phyloP scores from a whole-genome alignment of 352 stramenopile species.

The Peronospora farinosa region DNA sequence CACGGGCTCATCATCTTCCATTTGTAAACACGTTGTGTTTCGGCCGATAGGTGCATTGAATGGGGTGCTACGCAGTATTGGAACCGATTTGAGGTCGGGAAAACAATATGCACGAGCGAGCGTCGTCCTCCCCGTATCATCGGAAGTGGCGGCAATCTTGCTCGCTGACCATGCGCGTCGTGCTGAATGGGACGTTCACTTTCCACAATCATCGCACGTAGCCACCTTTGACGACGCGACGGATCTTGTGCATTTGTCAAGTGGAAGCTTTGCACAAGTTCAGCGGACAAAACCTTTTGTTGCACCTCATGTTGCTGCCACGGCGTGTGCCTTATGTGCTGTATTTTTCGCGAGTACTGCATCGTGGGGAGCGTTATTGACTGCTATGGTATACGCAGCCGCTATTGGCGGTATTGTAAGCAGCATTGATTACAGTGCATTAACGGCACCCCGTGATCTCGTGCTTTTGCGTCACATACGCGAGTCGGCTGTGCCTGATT shows the following conservation, averaged over 20 bases:
- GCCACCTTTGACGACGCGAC: conserved; percentile 72
- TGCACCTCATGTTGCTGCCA: conserved; percentile 42
- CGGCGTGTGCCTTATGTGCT: conserved; percentile 37
- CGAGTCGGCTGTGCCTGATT: conserved; percentile 46
- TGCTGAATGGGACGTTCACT: conserved; percentile 75
- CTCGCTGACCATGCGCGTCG: conserved; percentile 62
- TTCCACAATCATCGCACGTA: conserved; percentile 52
- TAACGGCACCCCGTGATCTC: conserved; percentile 53
- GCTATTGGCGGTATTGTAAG: conserved; percentile 42
- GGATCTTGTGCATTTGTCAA: conserved; percentile 62
- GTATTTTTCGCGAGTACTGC: conserved; percentile 31
- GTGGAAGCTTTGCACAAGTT: conserved; percentile 39
- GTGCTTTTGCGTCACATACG: conserved; percentile 72
- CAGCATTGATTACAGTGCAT: conserved; percentile 45
- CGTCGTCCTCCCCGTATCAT: conserved; percentile 55
- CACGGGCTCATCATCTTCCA: conserved; percentile 11
- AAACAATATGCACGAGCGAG: conserved; percentile 56
- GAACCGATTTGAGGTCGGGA: conserved; percentile 29
- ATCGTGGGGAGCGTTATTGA: conserved; percentile 43
- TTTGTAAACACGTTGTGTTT: conserved; percentile 44
- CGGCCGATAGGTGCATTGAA: conserved; percentile 45
- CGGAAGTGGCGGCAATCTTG: conserved; percentile 56
- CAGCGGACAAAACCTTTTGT: conserved; percentile 41
- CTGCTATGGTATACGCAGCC: conserved; percentile 45
- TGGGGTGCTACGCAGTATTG: conserved; percentile 59